phyloP scores from a whole-genome alignment of 805 yeast species.

The Candida nemodendra region DNA sequence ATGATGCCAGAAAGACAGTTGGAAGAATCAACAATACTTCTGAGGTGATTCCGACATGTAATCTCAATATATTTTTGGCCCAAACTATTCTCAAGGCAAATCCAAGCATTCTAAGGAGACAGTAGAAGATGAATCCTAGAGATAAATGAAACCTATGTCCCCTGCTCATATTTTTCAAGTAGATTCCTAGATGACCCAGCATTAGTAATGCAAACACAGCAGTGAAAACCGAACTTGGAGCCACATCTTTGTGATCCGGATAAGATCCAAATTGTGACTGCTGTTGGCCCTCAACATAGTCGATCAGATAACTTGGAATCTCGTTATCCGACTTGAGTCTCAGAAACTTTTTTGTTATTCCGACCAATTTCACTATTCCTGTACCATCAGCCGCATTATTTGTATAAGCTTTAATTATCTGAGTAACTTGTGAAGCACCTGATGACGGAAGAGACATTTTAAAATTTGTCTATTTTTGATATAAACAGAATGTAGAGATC shows the following conservation, averaged over 20 bases:
- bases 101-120: conserved; percentile 54
- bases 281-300: conserved; percentile 40
- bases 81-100: conserved; percentile 58
- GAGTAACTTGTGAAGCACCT: conserved; percentile 23
- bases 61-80: conserved; percentile 48
- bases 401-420: conserved; percentile 26
- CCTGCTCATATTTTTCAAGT: conserved; percentile 45
- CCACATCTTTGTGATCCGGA: conserved; percentile 51
- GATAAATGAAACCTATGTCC: conserved; percentile 62
- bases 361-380: conserved; percentile 40
- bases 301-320: conserved; percentile 41
- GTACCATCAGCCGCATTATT: conserved; percentile 50
- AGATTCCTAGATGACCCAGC: conserved; percentile 47
- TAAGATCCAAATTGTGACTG: conserved; percentile 63
- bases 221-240: conserved; percentile 57
- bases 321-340: conserved; percentile 13
- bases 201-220: conserved; percentile 50
- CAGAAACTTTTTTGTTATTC: conserved; percentile 28
- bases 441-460: no score
- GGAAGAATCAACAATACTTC: conserved; percentile 58
- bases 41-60: conserved; percentile 53
- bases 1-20: conserved; percentile 54
- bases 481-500: no score
- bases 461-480: no score
- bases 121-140: conserved; percentile 52